These are phyloP conservation scores for Trifolium repens DNA, from an alignment of 306 rosid genomes.

Conservation along the genomic window DNA sequence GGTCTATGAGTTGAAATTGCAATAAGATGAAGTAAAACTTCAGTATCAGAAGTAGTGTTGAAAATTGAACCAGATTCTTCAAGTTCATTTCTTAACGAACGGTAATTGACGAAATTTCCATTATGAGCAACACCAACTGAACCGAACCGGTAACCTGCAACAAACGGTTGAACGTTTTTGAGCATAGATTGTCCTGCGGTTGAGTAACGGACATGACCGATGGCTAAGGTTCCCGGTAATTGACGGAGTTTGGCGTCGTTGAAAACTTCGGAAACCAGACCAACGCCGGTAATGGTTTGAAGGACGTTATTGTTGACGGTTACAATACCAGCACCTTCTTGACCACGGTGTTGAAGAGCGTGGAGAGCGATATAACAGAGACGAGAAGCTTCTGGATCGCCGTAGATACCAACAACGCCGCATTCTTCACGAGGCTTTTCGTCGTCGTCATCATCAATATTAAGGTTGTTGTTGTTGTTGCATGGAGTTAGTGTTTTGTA, in stretches of 20 bases:
- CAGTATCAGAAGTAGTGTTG: constrained; percentile 89
- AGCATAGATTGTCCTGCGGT: constrained; percentile 87
- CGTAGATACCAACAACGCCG: constrained; percentile 85
- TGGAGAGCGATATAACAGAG: constrained; percentile 84
- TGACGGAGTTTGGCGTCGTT: constrained; percentile 62
- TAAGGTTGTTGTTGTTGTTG: constrained; percentile 44
- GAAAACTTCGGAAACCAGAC: constrained; percentile 86
- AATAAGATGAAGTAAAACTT: constrained; percentile 88
- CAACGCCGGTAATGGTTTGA: constrained; percentile 73
- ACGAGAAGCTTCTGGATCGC: constrained; percentile 80
- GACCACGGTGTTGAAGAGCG: constrained; percentile 96
- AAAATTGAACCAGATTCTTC: constrained; percentile 88
- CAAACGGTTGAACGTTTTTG: constrained; percentile 85
- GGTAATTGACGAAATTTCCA: constrained; percentile 83
- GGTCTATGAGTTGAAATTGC: constrained; percentile 81
- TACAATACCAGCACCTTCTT: constrained; percentile 92
- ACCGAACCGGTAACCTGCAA: constrained; percentile 82
- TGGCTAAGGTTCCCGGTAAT: constrained; percentile 67
- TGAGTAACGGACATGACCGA: constrained; percentile 89
- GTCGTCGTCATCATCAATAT: constrained; percentile 49
- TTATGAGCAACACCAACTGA: constrained; percentile 92
- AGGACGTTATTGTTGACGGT: constrained; percentile 60
- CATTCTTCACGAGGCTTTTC: constrained; percentile 94
- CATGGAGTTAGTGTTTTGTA: constrained; percentile 28
- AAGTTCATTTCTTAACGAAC: constrained; percentile 61